phyloP scores from a whole-genome alignment of 2,329 filamentous ascomycete species.

The Aureobasidium sp. region DNA sequence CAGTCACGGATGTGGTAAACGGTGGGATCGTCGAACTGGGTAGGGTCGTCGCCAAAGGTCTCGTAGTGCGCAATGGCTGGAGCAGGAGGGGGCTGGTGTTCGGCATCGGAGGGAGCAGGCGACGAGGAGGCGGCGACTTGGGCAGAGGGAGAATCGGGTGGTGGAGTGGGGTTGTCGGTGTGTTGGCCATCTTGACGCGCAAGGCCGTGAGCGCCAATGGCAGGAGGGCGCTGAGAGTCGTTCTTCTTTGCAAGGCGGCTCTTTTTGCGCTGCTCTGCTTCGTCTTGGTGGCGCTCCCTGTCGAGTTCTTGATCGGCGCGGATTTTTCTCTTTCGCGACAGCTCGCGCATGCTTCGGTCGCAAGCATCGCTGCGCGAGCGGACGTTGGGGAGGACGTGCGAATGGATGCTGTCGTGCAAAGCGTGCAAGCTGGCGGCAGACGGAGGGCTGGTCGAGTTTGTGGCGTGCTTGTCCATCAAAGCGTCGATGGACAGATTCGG shows the following conservation, averaged over 20 bases:
- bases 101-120: slow-evolving; percentile 46
- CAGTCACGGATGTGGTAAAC: slow-evolving; percentile 84
- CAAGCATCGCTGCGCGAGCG: slow-evolving; percentile 55
- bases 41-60: slow-evolving; percentile 83
- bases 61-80: slow-evolving; percentile 65
- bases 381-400: slow-evolving; percentile 38
- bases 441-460: slow-evolving; percentile 45
- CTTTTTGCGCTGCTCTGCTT: slow-evolving; percentile 57
- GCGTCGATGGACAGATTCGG: slow-evolving; percentile 60
- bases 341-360: slow-evolving; percentile 65
- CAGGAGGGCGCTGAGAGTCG: slow-evolving; percentile 45
- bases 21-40: slow-evolving; percentile 84
- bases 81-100: slow-evolving; percentile 54
- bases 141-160: slow-evolving; percentile 28
- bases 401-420: slow-evolving; percentile 60
- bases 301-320: slow-evolving; percentile 48
- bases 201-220: slow-evolving; percentile 56
- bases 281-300: slow-evolving; percentile 46
- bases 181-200: slow-evolving; percentile 58
- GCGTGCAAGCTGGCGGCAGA: slow-evolving; percentile 58
- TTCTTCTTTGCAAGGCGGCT: slow-evolving; percentile 44
- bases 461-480: slow-evolving; percentile 56
- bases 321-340: slow-evolving; percentile 60
- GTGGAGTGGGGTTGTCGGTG: slow-evolving; percentile 20
- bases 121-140: slow-evolving; percentile 47